A percentile compares a stretch with the other conserved stretches of the same genome.
Evolutionary conservation across 2,329 filamentous ascomycete genomes (phyloP).

Genomic region (Fonsecaea nubica): DNA sequence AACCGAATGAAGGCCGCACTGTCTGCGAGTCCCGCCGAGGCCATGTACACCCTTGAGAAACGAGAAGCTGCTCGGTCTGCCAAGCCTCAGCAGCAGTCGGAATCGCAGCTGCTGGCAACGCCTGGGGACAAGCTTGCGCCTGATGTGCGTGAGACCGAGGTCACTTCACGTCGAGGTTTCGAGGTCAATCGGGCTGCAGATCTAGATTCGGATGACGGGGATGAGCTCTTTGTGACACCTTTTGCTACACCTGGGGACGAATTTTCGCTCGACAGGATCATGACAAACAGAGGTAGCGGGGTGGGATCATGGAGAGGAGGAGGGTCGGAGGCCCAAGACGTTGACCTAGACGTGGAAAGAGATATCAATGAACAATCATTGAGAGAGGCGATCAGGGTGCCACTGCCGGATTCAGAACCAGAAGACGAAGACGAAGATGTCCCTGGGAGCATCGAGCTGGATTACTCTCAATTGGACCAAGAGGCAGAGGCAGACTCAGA

Average conservation of each 20-base stretch:
- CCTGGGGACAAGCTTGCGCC: conserved; percentile 15
- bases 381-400: conserved; percentile 6
- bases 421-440: conserved; percentile 7
- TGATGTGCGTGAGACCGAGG: conserved; percentile 3
- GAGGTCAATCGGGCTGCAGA: conserved; percentile 2
- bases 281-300: conserved; percentile 7
- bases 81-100: conserved; percentile 5
- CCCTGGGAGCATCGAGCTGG: background rate
- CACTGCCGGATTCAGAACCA: conserved; percentile 9
- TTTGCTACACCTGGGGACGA: conserved; percentile 11
- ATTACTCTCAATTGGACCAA: background rate
- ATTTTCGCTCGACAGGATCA: conserved; percentile 11
- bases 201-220: conserved; percentile 12
- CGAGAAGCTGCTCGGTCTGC: conserved; percentile 5
- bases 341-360: background rate
- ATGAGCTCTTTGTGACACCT: conserved; percentile 13
- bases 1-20: conserved; percentile 71
- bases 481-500: conserved; percentile 3
- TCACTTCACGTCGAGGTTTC: conserved; percentile 8
- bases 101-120: conserved; percentile 17
- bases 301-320: conserved; percentile 13
- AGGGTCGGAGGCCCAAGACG: background rate
- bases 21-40: conserved; percentile 59
- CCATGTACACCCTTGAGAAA: conserved; percentile 29
- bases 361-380: conserved; percentile 6